Base-by-base conservation (phyloP, 495 filamentous ascomycete species). In the Cudoniella acicularis region DNA sequence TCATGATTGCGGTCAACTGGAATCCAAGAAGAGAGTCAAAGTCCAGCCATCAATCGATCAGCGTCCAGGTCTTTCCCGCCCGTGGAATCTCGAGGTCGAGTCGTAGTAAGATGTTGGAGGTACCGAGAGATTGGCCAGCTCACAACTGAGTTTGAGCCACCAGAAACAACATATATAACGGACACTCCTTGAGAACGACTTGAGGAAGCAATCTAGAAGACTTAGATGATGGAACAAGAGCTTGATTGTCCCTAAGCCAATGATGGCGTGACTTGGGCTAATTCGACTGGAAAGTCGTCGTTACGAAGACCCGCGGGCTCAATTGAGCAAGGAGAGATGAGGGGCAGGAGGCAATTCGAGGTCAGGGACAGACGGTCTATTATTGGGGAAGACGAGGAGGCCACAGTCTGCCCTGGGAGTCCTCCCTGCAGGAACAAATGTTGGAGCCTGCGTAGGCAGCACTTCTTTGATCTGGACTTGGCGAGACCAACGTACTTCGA, bases 1-100 rank as follows among this genome's bases (percentile, higher is more conserved):
- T 81, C 80, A 69, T 69, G 30, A 43, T 65, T 25, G 52, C 48
- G 30, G 24, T 30, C 17, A 16, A 22, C 18, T 18, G 24, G 49
- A 49, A 13, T 49, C 20, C 26, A 10, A 40, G 4, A 26, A 4
- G 24, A 20, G 24, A 1, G 6, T n/a, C 36, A 18, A 45, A 36
- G 48, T 41, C 23, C 47, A 49, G 56, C 59, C 63, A 66, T 66
- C 48, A 49, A n/a, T 6, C 13, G n/a, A 4, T 17, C n/a, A 21
- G n/a, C 18, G 8, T 46, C 43, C 4, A 46, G 43, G 13, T 21
- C n/a, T 8, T 46, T 21, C 43, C n/a, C n/a, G n/a, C n/a, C n/a
- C n/a, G n/a, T n/a, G n/a, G n/a, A n/a, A n/a, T n/a, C n/a, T n/a
- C n/a, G n/a, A n/a, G n/a, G n/a, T n/a, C n/a, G n/a, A n/a, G 30